Base-by-base conservation (phyloP, 2,329 filamentous ascomycete genomes). In the Coniochaeta sp. region DNA sequence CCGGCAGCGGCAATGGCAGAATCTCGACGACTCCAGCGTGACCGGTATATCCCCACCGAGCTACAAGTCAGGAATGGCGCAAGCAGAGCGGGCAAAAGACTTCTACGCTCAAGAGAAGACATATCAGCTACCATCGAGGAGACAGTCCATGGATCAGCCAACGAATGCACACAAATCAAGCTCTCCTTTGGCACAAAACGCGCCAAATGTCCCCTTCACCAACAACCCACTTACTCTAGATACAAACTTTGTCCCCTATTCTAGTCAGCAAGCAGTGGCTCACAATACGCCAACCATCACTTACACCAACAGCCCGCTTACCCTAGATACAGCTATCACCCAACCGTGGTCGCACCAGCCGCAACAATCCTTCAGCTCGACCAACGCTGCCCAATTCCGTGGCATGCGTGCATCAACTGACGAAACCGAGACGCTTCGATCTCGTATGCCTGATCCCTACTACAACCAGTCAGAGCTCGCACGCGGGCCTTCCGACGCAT, bases 401-500 rank as follows among this genome's bases (percentile, higher is more conserved):
- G 62, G 60, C 50, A 59, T 57, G 14, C 60, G 60, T 16, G 62
- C 61, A 32, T 61, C 44, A 36, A 61, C 60, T 10, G 66, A 69
- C 22, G 38, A 65, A 22, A 67, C 66, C 32, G 66, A 65, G 32
- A 72, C 73, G 0, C 50, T 74, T 38, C 69, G 72, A 4, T 74
- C 74, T 10, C 70, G 70, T 12, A 71, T 74, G 67, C 70, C 73
- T 0, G 71, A 72, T 28, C 62, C 70, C 1, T 77, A 70, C 63
- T 77, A 73, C 62, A 75, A 73, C 63, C 76, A 74, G 61, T 72
- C 73, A 14, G 71, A 75, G 58, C 62, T 75, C 22, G 67, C 72
- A 28, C 73, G 72, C 24, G 70, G 73, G 58, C 71, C 72, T 0
- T 71, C 74, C 0, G 68, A 72, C 16, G 72, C 71, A 3, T 75